Evolutionary conservation across 345 rosid genomes (phyloP).

Genomic region (Eucalyptus rudis): DNA sequence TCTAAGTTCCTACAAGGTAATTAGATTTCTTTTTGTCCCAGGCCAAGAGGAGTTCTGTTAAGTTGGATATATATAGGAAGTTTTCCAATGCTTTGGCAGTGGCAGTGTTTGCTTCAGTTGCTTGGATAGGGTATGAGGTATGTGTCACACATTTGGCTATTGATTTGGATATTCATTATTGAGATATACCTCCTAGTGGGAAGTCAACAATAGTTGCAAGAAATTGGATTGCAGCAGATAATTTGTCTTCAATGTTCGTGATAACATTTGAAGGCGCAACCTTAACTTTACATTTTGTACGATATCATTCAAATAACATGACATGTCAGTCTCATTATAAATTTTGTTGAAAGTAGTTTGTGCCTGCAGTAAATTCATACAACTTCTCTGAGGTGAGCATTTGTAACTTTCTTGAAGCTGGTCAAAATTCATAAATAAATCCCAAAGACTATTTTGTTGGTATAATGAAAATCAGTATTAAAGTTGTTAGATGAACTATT

Average conservation of each 20-base stretch:
- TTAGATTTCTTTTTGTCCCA: slow-evolving; percentile 8
- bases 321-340: background rate
- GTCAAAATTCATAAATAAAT: background rate
- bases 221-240: background rate
- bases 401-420: background rate
- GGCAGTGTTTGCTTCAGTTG: slow-evolving; percentile 75
- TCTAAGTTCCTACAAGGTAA: background rate
- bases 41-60: slow-evolving; percentile 73
- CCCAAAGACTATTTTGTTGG: background rate
- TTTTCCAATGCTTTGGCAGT: slow-evolving; percentile 84
- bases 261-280: background rate
- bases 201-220: background rate
- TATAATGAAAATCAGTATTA: background rate
- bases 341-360: background rate
- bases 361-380: background rate
- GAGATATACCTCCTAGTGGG: background rate
- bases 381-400: background rate
- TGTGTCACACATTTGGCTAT: background rate
- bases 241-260: background rate
- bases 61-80: slow-evolving; percentile 90
- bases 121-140: slow-evolving; percentile 92
- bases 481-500: background rate
- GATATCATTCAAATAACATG: background rate
- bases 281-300: background rate
- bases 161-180: background rate